Evolutionary conservation across 345 rosid genomes (phyloP), one percentile per base, ranked within the genome.

Genomic region (Gossypium mustelinum): DNA sequence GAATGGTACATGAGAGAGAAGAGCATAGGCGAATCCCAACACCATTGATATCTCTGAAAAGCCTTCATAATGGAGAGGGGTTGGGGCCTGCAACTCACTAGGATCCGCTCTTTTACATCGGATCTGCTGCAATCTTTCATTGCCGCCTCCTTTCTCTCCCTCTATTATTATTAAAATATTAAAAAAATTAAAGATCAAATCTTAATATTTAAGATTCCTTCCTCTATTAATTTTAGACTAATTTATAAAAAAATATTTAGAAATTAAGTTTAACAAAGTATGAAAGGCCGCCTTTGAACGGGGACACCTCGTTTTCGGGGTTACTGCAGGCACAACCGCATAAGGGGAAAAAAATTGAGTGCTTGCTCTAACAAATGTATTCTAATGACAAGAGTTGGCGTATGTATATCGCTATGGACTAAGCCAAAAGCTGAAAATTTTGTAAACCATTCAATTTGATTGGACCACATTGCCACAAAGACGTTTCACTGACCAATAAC

Each of bases 111-210:
- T 17, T 16, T 51, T 57, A 75, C 88, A 87, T 85, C 63, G 84
- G 81, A 85, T 84, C 86, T 75, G 82, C 80, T 71, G 85, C 80
- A 18, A 80, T 78, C 77, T 81, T 66, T 73, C 81, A 77, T 75
- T 81, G 81, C 83, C 83, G 68, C 82, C 73, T 27, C 62, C 62
- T 47, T 54, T 65, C 84, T 82, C 81, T 70, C 80, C 57, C 82
- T 81, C 84, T 51, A 81, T 85, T 81, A 85, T 87, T 79, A 52
- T 3, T 20, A 20, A 20, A 20, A 20, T 20, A 20, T 20, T 20
- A 4, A 34, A 34, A 34, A 34, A 34, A 29, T 4, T 3, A 34
- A 34, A 34, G 7, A 34, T 34, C 41, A 34, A 34, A 34, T 34
- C 41, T 34, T 5, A 34, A 34, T 34, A 34, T 34, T 34, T 34